Conservation (phyloP, 148 eudicot genomes). For the Vaccinium macrocarpon region DNA sequence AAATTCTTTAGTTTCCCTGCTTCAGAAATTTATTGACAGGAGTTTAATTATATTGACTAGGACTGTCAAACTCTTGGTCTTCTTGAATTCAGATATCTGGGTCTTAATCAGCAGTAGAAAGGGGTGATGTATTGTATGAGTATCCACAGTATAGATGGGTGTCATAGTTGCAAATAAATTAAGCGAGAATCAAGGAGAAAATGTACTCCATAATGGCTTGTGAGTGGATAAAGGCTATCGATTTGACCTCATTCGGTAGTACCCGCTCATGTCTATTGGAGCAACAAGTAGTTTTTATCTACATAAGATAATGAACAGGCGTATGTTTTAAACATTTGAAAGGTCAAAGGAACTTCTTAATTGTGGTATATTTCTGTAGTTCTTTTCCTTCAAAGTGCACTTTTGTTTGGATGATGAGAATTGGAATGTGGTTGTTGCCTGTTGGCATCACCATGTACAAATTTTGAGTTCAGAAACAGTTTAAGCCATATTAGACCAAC, state of each 20-base stretch:
- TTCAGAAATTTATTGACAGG: neutral
- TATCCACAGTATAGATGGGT: neutral
- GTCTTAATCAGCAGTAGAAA: neutral
- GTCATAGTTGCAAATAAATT: neutral
- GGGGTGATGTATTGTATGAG: neutral
- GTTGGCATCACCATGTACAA: slow-evolving; percentile 5
- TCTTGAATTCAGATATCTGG: neutral
- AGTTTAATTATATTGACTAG: neutral
- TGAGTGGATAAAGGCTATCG: neutral
- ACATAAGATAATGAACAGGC: neutral
- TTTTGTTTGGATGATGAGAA: neutral
- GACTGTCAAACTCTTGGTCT: slow-evolving; percentile 2
- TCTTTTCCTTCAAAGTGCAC: neutral
- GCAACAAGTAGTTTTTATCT: neutral
- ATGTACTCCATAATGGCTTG: neutral
- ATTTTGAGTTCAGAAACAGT: too few relatives aligned
- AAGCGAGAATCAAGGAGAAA: neutral
- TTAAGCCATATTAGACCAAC: neutral
- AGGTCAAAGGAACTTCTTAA: neutral
- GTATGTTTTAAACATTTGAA: neutral
- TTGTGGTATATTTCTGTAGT: neutral
- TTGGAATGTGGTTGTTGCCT: neutral
- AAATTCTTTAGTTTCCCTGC: neutral
- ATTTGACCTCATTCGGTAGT: neutral
- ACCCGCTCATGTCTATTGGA: neutral